These are phyloP conservation scores for Ustulina deusta DNA, from an alignment of 2,329 filamentous ascomycete species.

Conservation along the genomic window DNA sequence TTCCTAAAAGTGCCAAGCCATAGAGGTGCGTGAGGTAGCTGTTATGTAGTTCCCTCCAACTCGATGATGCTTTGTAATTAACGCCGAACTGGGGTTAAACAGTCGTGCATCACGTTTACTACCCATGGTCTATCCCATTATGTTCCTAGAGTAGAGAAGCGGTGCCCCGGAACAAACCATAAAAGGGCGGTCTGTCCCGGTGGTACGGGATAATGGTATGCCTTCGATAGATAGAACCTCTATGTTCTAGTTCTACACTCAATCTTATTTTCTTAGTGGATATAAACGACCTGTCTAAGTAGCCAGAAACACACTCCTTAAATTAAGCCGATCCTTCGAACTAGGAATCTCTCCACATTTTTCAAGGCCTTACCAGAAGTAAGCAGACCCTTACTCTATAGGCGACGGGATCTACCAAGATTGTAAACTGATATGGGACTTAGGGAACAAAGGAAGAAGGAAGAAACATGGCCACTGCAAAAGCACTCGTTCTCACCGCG, in stretches of 20 bases:
- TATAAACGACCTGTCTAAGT: not conserved
- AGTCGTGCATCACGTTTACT: not conserved
- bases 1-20: not conserved
- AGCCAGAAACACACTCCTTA: not conserved
- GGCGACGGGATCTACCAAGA: too few relatives aligned
- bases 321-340: not conserved
- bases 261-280: too few relatives aligned
- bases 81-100: conserved; percentile 4
- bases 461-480: conserved; percentile 34
- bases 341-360: not conserved
- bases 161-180: not conserved
- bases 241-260: too few relatives aligned
- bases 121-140: not conserved
- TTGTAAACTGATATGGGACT: not conserved
- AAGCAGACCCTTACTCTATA: not conserved
- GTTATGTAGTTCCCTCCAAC: not conserved
- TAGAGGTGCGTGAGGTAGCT: not conserved
- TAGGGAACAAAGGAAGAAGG: not conserved
- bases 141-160: not conserved
- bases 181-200: not conserved
- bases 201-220: not conserved
- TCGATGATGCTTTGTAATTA: conserved; percentile 28
- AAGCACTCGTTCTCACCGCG: conserved; percentile 41
- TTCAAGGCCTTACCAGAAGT: not conserved
- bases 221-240: not conserved